phyloP scores from a whole-genome alignment of 768 basidiomycete genomes.

The Mycena capillaripes region DNA sequence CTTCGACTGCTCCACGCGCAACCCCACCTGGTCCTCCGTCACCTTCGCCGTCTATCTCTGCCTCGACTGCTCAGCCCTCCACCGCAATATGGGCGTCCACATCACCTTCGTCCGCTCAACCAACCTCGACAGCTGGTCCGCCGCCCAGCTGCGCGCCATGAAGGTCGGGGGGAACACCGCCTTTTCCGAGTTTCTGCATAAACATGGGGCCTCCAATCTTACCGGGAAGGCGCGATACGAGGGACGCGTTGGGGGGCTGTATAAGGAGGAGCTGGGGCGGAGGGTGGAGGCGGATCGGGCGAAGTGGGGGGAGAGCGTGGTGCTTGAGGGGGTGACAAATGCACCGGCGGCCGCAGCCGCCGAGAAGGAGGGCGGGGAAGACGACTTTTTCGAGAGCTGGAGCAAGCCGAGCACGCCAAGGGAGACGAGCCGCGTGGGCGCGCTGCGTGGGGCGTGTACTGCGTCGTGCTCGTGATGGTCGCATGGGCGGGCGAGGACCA shows the following conservation, averaged over 20 bases:
- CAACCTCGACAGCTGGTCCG: too few relatives aligned
- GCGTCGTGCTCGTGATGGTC: too few relatives aligned
- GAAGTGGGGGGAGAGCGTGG: slow-evolving; percentile 82
- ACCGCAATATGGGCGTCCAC: too few relatives aligned
- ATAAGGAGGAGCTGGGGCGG: slow-evolving; percentile 91
- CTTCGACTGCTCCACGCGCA: too few relatives aligned
- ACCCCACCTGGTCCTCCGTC: too few relatives aligned
- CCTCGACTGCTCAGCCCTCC: too few relatives aligned
- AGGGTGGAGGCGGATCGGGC: slow-evolving; percentile 82
- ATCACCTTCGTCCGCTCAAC: too few relatives aligned
- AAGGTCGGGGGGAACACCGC: slow-evolving; percentile 95
- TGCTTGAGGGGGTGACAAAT: slow-evolving; percentile 85
- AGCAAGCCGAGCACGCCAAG: slow-evolving; percentile 84
- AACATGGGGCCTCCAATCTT: slow-evolving; percentile 81
- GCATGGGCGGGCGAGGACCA: too few relatives aligned
- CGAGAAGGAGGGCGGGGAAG: slow-evolving; percentile 63
- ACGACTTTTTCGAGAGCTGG: slow-evolving; percentile 98
- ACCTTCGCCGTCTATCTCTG: too few relatives aligned
- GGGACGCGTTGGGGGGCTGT: slow-evolving; percentile 84
- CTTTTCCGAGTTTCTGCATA: slow-evolving; percentile 90
- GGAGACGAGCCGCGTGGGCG: slow-evolving; percentile 37
- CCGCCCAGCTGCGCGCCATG: slow-evolving; percentile 96
- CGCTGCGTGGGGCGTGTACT: too few relatives aligned
- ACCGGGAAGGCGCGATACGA: slow-evolving; percentile 91
- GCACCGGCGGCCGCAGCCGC: slow-evolving; percentile 54